These are phyloP conservation scores for Boletus reticulatus DNA, from an alignment of 768 basidiomycete genomes.

Conservation along the genomic window DNA sequence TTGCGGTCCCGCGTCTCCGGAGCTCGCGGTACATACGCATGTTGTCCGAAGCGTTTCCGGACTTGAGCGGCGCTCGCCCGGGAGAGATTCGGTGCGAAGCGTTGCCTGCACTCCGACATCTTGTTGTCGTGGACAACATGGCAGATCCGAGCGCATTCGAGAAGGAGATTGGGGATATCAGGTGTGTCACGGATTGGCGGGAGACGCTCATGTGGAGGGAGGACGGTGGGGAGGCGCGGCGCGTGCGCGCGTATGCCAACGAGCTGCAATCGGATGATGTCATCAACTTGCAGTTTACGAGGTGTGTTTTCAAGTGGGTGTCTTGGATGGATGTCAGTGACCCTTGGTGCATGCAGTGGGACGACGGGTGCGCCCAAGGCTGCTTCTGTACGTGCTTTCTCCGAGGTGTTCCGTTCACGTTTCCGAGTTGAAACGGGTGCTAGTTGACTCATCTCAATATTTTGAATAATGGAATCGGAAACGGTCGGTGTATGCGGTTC, in stretches of 20 bases:
- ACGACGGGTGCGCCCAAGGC: constrained; percentile 83
- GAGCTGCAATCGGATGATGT: constrained; percentile 61
- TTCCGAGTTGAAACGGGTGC: not conserved
- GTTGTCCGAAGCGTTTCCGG: constrained; percentile 56
- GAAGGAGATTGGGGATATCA: constrained; percentile 40
- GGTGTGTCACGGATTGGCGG: constrained; percentile 63
- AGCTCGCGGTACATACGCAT: constrained; percentile 61
- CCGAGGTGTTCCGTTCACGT: not conserved
- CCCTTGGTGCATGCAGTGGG: constrained; percentile 44
- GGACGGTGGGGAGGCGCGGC: constrained; percentile 39
- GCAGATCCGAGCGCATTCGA: constrained; percentile 39
- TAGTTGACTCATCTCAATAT: constrained; percentile 79
- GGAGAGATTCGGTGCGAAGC: constrained; percentile 56
- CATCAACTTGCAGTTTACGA: constrained; percentile 84
- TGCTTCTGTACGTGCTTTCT: constrained; percentile 57
- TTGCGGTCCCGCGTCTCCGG: constrained; percentile 69
- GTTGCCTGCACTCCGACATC: constrained; percentile 58
- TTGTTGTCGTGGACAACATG: constrained; percentile 68
- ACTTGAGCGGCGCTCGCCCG: constrained; percentile 45
- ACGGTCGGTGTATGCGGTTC: constrained; percentile 69
- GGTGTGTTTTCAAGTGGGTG: constrained; percentile 40
- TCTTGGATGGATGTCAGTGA: not conserved
- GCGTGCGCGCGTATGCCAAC: constrained; percentile 41
- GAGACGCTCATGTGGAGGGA: constrained; percentile 72
- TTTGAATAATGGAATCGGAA: constrained; percentile 72